A percentile compares a stretch with the other conserved stretches of the same genome.
phyloP scores from a whole-genome alignment of 176 grass and related monocot genomes.

The Aegilops speltoides region DNA sequence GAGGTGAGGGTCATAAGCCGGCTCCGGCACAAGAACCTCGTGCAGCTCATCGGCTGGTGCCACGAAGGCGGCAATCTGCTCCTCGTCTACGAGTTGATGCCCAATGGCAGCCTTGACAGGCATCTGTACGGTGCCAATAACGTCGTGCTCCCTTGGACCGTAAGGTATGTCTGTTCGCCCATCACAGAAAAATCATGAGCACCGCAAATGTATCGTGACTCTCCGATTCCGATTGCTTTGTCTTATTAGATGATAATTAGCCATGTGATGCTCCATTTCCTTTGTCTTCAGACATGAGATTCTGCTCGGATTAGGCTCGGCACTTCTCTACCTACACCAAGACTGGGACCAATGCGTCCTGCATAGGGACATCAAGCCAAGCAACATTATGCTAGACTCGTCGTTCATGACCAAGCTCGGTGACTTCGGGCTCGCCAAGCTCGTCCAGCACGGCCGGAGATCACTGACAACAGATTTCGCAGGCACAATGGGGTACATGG shows the following conservation, averaged over 20 bases:
- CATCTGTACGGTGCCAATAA: slow-evolving; percentile 2
- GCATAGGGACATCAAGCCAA: slow-evolving; percentile 39
- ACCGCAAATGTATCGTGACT: no score
- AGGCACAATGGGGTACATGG: slow-evolving; percentile 36
- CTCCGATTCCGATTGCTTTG: neutral
- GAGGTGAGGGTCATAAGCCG: slow-evolving; percentile 59
- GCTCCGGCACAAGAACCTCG: slow-evolving; percentile 44
- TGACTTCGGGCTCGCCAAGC: slow-evolving; percentile 26
- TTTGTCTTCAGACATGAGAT: neutral
- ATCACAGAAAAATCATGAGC: no score
- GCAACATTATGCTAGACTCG: slow-evolving; percentile 38
- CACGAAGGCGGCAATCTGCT: slow-evolving; percentile 20
- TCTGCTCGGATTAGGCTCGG: neutral
- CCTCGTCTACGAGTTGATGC: slow-evolving; percentile 47
- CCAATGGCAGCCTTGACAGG: slow-evolving; percentile 52
- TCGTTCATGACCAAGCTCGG: slow-evolving; percentile 15
- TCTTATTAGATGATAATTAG: neutral
- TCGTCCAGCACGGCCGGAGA: neutral
- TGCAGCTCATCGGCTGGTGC: slow-evolving; percentile 47
- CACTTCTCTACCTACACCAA: slow-evolving; percentile 25
- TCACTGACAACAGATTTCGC: slow-evolving; percentile 1
- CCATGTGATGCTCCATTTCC: neutral
- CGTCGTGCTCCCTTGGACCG: slow-evolving; percentile 19
- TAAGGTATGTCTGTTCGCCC: neutral
- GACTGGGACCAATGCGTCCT: slow-evolving; percentile 33